phyloP scores from a whole-genome alignment of 352 stramenopile species.

The Phytopythium aichiense region DNA sequence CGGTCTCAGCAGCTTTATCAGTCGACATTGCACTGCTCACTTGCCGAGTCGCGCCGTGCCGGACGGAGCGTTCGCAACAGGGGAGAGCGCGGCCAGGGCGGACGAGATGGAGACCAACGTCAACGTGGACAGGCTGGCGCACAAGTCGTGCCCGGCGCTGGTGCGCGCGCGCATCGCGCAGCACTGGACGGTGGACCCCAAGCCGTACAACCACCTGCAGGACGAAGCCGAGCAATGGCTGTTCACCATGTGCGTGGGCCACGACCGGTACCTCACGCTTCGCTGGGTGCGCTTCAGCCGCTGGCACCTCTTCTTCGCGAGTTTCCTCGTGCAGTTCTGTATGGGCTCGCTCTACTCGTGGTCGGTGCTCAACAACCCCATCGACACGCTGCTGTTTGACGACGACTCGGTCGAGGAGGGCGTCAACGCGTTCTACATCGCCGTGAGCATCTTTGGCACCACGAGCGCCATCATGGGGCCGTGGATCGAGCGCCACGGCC shows the following conservation, averaged over 20 bases:
- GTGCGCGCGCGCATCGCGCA: not conserved
- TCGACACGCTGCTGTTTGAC: constrained; percentile 41
- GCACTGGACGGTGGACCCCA: constrained; percentile 50
- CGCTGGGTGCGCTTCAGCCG: constrained; percentile 34
- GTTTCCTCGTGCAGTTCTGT: constrained; percentile 59
- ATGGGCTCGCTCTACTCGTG: constrained; percentile 65
- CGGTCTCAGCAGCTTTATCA: not conserved
- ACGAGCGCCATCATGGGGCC: constrained; percentile 54
- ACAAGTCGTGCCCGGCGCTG: not conserved
- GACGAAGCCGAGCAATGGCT: constrained; percentile 49
- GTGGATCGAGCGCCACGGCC: constrained; percentile 56
- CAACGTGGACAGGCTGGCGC: constrained; percentile 1
- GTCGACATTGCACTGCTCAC: not conserved
- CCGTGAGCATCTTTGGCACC: constrained; percentile 49
- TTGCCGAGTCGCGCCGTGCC: not conserved
- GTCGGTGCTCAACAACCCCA: constrained; percentile 66
- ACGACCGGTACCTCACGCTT: constrained; percentile 39
- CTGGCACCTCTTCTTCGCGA: constrained; percentile 56
- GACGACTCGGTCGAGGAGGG: constrained; percentile 29
- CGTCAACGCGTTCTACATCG: constrained; percentile 61
- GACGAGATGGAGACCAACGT: not conserved
- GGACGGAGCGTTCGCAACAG: not conserved
- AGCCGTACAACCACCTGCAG: constrained; percentile 34
- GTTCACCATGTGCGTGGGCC: constrained; percentile 40
- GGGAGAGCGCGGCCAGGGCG: not conserved